Evolutionary conservation across 768 basidiomycete species (phyloP), one percentile per base, ranked within the genome.

Genomic region (Russula foetens): DNA sequence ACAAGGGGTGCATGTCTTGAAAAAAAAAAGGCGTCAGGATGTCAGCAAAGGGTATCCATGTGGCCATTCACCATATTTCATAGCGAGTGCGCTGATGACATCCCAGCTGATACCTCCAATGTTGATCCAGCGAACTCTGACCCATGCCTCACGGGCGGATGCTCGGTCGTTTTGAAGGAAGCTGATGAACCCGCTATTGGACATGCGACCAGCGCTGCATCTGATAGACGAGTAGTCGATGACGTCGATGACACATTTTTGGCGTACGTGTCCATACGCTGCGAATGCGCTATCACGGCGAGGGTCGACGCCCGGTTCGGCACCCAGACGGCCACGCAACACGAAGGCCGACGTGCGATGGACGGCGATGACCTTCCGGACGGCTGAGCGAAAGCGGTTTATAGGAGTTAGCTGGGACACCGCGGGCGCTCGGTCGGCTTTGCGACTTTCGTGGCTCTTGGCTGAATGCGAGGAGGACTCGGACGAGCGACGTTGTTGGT

Each of bases 91-190:
- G 66, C 84, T 85, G 66, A 90, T 78, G 39, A 89, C 84, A 66
- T 88, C 86, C 85, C 86, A 89, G 63, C 81, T 74, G 41, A 79
- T 73, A 6, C 87, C 88, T 24, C 80, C 82, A 63, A 88, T 77
- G 64, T 86, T 85, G 54, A 88, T 87, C 86, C 86, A 90, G 53
- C 88, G 73, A 19, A 86, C 87, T 67, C 81, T 85, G 28, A 80
- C 81, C 84, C 84, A 86, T 4, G 79, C 71, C 62, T 83, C 81
- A 57, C 76, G 75, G 58, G 72, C 70, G 59, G 79, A 77, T 7
- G 79, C 79, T 7, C 62, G 69, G 15, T 69, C 68, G 60, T 79
- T 74, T 19, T 74, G 67, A 72, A 89, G 75, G 59, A 85, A 71
- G 9, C 77, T 71, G n/a, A 85, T 71, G 70, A 89, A 86, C 64